A percentile compares a stretch with the other conserved stretches of the same genome.
Conservation (phyloP, 2,329 filamentous ascomycete genomes). For the Aspergillus sp. region DNA sequence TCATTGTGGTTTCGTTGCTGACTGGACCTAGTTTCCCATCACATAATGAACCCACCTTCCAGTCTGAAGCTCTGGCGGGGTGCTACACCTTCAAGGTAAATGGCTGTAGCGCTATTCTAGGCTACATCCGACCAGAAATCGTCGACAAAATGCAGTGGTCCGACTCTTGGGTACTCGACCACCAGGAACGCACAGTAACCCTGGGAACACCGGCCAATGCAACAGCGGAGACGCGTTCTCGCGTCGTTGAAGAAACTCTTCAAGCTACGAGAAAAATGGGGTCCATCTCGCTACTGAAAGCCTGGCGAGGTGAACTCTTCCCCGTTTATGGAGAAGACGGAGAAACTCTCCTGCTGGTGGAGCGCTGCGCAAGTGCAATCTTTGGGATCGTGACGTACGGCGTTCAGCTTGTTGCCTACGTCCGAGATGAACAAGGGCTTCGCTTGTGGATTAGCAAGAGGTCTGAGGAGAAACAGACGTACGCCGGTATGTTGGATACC, state of each 20-base stretch:
- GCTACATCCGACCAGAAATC: slow-evolving; percentile 1
- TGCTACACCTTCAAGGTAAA: slow-evolving; percentile 8
- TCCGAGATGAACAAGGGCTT: slow-evolving; percentile 9
- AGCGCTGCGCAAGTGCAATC: slow-evolving; percentile 42
- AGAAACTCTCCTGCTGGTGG: slow-evolving; percentile 43
- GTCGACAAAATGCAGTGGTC: background rate
- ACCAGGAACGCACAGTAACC: background rate
- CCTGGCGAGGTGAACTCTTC: slow-evolving; percentile 45
- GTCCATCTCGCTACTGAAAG: background rate
- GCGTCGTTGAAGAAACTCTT: background rate
- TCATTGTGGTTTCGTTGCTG: no score
- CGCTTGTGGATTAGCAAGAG: slow-evolving; percentile 30
- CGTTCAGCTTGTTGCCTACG: slow-evolving; percentile 44
- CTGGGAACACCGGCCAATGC: background rate
- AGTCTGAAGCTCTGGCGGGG: background rate
- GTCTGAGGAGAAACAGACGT: slow-evolving; percentile 26
- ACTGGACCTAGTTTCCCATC: background rate
- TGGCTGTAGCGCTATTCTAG: background rate
- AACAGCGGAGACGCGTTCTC: background rate
- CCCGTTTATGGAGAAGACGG: slow-evolving; percentile 41
- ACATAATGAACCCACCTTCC: background rate
- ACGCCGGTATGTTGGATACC: slow-evolving; percentile 32
- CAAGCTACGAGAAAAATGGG: background rate
- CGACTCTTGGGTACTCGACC: slow-evolving; percentile 1
- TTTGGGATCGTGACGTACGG: slow-evolving; percentile 47